These are phyloP conservation scores for Umbilicus rupestris DNA, from an alignment of 164 flowering plant species.

Conservation along the genomic window DNA sequence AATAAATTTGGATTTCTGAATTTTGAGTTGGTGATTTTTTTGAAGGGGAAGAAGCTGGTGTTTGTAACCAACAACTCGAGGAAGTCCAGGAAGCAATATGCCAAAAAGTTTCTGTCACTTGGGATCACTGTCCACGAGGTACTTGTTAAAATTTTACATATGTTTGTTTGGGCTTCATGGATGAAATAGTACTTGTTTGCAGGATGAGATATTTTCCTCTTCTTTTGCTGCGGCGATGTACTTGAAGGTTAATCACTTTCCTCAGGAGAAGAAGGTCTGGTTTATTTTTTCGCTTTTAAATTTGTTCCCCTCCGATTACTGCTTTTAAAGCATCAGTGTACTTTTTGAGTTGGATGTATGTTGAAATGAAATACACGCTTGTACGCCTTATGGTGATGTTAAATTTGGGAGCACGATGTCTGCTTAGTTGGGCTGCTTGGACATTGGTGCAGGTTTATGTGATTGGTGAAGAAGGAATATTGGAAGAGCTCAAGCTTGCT, in stretches of 20 bases:
- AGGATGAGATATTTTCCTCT: conserved; percentile 93
- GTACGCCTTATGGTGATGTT: too few species aligned
- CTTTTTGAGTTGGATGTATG: not conserved
- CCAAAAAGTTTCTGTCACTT: conserved; percentile 59
- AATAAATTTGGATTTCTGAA: not conserved
- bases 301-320: not conserved
- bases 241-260: conserved; percentile 66
- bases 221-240: conserved; percentile 98
- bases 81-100: conserved; percentile 67
- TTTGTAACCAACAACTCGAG: conserved; percentile 87
- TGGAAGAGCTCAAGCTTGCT: conserved; percentile 82
- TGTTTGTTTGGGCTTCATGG: not conserved
- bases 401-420: too few species aligned
- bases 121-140: conserved; percentile 77
- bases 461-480: conserved; percentile 79
- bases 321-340: not conserved
- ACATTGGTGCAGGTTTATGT: conserved; percentile 61
- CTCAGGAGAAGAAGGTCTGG: conserved; percentile 67
- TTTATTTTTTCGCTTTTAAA: too few species aligned
- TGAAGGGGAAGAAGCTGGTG: conserved; percentile 76
- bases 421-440: not conserved
- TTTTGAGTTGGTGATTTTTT: not conserved
- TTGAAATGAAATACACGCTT: not conserved
- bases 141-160: not conserved
- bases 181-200: conserved; percentile 8